A percentile compares a stretch with the other conserved stretches of the same genome.
These are phyloP conservation scores for Fraxinus paxiana DNA, from an alignment of 305 asterid genomes.

Conservation along the genomic window DNA sequence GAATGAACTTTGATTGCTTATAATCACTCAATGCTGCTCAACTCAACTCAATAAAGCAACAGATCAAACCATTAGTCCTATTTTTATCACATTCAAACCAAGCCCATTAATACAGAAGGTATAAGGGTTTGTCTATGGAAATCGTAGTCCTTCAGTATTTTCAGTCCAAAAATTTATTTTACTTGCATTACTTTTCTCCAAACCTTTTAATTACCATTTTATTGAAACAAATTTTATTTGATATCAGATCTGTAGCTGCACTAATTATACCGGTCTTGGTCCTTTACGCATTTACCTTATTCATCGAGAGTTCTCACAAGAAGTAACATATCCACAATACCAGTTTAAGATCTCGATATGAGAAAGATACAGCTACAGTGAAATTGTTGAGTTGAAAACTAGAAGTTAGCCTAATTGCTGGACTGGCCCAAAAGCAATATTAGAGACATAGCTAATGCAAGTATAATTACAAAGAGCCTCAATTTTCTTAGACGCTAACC, in stretches of 20 bases:
- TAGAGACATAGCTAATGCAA: slow-evolving; percentile 8
- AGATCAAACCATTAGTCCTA: slow-evolving; percentile 6
- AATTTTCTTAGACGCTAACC: slow-evolving; percentile 1
- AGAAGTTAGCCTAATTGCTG: not conserved
- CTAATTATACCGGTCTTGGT: not conserved
- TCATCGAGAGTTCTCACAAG: not conserved
- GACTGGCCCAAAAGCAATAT: slow-evolving; percentile 10
- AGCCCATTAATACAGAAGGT: slow-evolving; percentile 6
- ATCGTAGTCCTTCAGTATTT: not conserved
- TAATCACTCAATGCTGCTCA: slow-evolving; percentile 16
- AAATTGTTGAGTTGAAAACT: slow-evolving; percentile 14
- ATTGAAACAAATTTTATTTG: not conserved
- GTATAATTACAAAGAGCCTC: not conserved
- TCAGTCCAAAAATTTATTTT: not conserved
- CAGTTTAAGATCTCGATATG: slow-evolving; percentile 13
- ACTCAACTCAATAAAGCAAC: not conserved
- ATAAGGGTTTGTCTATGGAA: not conserved
- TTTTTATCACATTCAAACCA: slow-evolving; percentile 20
- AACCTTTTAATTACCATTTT: not conserved
- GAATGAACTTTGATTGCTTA: slow-evolving; percentile 11
- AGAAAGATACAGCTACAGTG: slow-evolving; percentile 4
- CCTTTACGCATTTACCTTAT: slow-evolving; percentile 16
- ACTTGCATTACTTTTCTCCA: not conserved
- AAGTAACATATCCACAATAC: not conserved
- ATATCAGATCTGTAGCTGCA: slow-evolving; percentile 8